A percentile compares a stretch with the other conserved stretches of the same genome.
phyloP scores from a whole-genome alignment of 768 basidiomycete genomes.

The Dioszegia crocea region DNA sequence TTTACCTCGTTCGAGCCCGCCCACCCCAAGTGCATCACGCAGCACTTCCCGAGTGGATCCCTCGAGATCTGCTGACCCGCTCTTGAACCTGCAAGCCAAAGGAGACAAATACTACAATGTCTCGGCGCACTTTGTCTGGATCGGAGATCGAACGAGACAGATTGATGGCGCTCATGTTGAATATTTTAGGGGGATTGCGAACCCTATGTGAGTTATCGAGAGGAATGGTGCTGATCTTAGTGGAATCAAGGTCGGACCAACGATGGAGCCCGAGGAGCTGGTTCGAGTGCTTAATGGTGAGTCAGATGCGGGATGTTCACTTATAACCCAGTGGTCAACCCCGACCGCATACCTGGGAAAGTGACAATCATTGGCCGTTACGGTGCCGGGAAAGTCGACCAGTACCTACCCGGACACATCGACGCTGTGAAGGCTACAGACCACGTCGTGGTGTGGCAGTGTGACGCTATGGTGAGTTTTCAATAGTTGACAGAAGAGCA shows the following conservation, averaged over 20 bases:
- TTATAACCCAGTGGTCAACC: conserved; percentile 69
- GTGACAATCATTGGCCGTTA: conserved; percentile 91
- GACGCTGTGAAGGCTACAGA: conserved; percentile 68
- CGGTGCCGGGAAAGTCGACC: conserved; percentile 77
- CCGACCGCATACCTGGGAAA: conserved; percentile 71
- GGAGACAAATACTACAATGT: conserved; percentile 70
- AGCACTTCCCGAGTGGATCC: background rate
- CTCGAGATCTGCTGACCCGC: background rate
- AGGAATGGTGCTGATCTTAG: conserved; percentile 6
- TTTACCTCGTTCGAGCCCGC: background rate
- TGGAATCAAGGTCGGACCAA: conserved; percentile 93
- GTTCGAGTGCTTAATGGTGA: conserved; percentile 68
- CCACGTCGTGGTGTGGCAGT: conserved; percentile 89
- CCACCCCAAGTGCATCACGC: conserved; percentile 1
- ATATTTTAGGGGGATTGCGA: conserved; percentile 50
- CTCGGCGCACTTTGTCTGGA: conserved; percentile 93
- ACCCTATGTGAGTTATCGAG: conserved; percentile 39
- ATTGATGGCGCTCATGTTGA: conserved; percentile 90
- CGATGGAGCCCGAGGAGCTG: conserved; percentile 73
- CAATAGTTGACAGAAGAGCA: background rate
- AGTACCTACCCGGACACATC: conserved; percentile 75
- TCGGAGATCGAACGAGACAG: conserved; percentile 91
- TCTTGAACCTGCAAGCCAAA: background rate
- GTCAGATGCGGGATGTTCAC: conserved; percentile 7
- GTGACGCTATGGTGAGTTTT: conserved; percentile 86